phyloP scores from a whole-genome alignment of 129 eudicot genomes.

The Flaveria ramosissima region DNA sequence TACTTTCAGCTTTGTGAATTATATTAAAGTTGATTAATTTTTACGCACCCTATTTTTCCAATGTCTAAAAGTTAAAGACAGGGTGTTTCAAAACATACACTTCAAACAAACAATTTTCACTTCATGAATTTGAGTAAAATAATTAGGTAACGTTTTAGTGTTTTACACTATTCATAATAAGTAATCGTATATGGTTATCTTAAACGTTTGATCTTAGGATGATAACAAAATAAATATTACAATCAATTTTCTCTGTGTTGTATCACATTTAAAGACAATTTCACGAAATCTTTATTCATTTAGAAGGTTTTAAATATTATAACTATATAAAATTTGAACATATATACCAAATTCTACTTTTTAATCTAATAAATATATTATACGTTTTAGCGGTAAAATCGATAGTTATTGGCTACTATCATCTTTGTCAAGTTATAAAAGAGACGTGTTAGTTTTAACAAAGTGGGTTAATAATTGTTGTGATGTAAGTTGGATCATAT shows the following conservation, averaged over 20 bases:
- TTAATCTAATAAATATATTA: not conserved
- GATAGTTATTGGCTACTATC: not conserved
- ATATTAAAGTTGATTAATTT: too few species aligned
- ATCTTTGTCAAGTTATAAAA: not conserved
- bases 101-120: not conserved
- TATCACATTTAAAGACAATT: too few species aligned
- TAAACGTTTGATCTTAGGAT: too few species aligned
- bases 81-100: not conserved
- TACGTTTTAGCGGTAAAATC: not conserved
- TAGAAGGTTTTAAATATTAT: too few species aligned
- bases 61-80: not conserved
- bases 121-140: not conserved
- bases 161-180: not conserved
- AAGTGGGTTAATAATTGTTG: conserved; percentile 10
- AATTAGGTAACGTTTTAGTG: not conserved
- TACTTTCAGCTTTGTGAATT: too few species aligned
- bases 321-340: not conserved
- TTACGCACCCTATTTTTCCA: too few species aligned
- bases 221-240: too few species aligned
- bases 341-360: not conserved
- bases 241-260: too few species aligned
- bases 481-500: conserved; percentile 27
- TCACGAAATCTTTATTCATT: too few species aligned
- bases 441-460: conserved; percentile 19
- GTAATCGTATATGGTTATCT: too few species aligned